Evolutionary conservation across 768 basidiomycete genomes (phyloP).

Genomic region (Harrya chromipes): DNA sequence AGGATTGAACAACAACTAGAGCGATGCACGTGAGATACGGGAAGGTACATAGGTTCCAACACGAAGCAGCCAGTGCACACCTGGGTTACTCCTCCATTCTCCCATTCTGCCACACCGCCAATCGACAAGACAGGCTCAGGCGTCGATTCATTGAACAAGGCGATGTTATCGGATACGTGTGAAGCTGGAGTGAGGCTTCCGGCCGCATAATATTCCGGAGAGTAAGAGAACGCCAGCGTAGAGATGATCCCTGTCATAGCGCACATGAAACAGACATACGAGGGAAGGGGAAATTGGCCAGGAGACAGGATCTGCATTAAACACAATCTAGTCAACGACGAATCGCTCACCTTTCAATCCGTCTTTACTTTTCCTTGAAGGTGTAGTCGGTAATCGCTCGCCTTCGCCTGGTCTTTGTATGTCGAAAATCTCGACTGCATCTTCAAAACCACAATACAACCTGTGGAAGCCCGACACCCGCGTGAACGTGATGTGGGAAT

Average conservation of each 20-base stretch:
- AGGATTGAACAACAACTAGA: slow-evolving; percentile 76
- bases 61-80: slow-evolving; percentile 27
- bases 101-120: slow-evolving; percentile 45
- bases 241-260: slow-evolving; percentile 75
- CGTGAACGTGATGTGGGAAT: neutral
- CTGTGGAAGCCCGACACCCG: slow-evolving; percentile 23
- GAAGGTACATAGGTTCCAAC: neutral
- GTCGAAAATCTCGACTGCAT: slow-evolving; percentile 85
- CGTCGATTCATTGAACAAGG: slow-evolving; percentile 61
- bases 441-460: slow-evolving; percentile 84
- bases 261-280: slow-evolving; percentile 1
- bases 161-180: slow-evolving; percentile 50
- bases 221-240: slow-evolving; percentile 70
- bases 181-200: slow-evolving; percentile 61
- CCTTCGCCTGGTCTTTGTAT: slow-evolving; percentile 71
- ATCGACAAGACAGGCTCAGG: slow-evolving; percentile 59
- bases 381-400: slow-evolving; percentile 63
- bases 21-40: neutral
- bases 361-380: slow-evolving; percentile 73
- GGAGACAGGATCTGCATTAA: neutral
- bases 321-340: neutral
- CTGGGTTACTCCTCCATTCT: slow-evolving; percentile 44
- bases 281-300: too few relatives aligned
- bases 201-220: slow-evolving; percentile 71
- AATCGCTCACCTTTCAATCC: slow-evolving; percentile 76